phyloP scores from a whole-genome alignment of 345 rosid genomes.

The Psidium guajava region DNA sequence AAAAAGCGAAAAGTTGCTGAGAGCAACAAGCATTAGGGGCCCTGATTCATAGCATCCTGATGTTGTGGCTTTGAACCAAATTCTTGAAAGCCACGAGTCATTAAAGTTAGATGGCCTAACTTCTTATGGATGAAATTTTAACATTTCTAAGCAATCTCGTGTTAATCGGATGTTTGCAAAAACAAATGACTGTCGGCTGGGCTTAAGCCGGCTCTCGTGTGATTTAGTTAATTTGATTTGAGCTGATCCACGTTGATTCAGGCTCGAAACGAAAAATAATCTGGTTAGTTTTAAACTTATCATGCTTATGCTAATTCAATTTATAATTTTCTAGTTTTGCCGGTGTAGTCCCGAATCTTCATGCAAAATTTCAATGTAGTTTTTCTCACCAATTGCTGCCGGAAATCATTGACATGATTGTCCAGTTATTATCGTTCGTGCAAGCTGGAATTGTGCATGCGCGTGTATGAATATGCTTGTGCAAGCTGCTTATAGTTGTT shows the following conservation, averaged over 20 bases:
- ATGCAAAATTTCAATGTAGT: background rate
- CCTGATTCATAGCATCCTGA: background rate
- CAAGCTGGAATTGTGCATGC: background rate
- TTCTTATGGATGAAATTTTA: background rate
- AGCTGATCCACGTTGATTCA: background rate
- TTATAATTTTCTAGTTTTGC: background rate
- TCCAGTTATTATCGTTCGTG: too few species aligned
- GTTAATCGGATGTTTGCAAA: too few species aligned
- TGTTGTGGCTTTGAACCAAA: background rate
- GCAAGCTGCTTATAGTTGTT: background rate
- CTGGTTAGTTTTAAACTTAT: fast-evolving
- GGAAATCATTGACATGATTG: background rate
- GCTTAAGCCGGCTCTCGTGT: background rate
- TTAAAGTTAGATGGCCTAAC: background rate
- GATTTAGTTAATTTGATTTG: background rate
- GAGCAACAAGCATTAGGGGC: background rate
- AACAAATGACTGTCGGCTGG: background rate
- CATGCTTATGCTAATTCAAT: too few species aligned
- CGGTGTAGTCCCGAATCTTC: fast-evolving
- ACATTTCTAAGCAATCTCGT: background rate
- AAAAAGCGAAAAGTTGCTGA: background rate
- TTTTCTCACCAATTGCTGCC: fast-evolving
- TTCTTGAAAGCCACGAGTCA: background rate
- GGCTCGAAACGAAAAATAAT: background rate
- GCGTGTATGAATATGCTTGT: background rate